Evolutionary conservation across 768 basidiomycete species (phyloP).

Genomic region (Mycena floridula): DNA sequence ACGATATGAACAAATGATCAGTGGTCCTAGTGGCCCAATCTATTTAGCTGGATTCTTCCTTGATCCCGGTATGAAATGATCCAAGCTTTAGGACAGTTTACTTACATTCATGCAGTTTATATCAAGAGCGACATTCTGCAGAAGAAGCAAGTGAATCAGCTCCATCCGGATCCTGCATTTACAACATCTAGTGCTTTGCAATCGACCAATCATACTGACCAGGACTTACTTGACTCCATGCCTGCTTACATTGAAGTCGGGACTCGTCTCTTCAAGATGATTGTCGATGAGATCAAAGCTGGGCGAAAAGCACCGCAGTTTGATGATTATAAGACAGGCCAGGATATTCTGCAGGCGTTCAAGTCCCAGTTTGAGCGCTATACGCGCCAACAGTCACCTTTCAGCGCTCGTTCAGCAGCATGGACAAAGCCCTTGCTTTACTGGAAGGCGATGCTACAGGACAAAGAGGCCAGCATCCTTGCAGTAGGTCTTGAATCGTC

Average conservation of each 20-base stretch:
- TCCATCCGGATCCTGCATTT: too few relatives aligned
- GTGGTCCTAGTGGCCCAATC: slow-evolving; percentile 9
- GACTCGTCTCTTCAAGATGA: background rate
- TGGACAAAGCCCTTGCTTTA: slow-evolving; percentile 2
- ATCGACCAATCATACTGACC: background rate
- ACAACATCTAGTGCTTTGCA: background rate
- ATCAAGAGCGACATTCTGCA: slow-evolving; percentile 4
- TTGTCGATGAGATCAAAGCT: background rate
- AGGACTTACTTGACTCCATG: slow-evolving; percentile 2
- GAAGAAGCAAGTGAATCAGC: slow-evolving; percentile 1
- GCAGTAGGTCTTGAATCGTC: background rate
- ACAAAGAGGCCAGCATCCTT: background rate
- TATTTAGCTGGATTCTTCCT: slow-evolving; percentile 18
- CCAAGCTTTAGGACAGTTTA: background rate
- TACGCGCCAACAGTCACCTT: slow-evolving; percentile 2
- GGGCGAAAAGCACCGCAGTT: background rate
- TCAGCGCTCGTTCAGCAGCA: background rate
- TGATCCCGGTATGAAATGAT: slow-evolving; percentile 14
- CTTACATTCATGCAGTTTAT: slow-evolving; percentile 1
- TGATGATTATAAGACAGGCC: background rate
- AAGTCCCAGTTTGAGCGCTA: slow-evolving; percentile 2
- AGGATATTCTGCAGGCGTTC: background rate
- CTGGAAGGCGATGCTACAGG: background rate
- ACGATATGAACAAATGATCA: slow-evolving; percentile 16
- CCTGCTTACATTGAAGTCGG: slow-evolving; percentile 1